Conservation (phyloP, 2,329 filamentous ascomycete genomes). For the Fusarium citri region DNA sequence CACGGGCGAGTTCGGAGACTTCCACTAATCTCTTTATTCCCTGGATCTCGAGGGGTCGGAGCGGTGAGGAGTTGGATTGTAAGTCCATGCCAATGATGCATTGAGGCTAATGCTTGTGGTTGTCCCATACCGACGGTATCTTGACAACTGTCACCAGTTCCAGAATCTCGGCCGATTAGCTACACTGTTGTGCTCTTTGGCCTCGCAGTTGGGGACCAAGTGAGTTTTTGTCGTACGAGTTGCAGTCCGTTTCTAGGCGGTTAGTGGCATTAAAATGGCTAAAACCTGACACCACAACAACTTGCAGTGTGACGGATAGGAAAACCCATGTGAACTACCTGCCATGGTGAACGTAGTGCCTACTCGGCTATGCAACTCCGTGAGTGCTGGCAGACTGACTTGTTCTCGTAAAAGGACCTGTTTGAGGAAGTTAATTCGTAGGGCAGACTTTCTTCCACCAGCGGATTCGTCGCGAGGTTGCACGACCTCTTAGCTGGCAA, state of each 20-base stretch:
- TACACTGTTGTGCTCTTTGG: neutral
- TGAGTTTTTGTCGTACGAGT: neutral
- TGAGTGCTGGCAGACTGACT: neutral
- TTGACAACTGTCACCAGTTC: neutral
- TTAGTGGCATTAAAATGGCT: conserved; percentile 6
- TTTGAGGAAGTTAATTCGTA: conserved; percentile 22
- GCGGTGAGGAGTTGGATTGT: conserved; percentile 10
- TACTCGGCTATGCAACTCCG: neutral
- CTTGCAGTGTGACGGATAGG: neutral
- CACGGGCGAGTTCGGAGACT: conserved; percentile 10
- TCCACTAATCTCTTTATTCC: conserved; percentile 13
- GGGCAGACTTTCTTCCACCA: conserved; percentile 17
- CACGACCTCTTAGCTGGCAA: neutral
- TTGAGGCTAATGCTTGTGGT: neutral
- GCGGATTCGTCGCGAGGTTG: conserved; percentile 5
- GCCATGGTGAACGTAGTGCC: conserved; percentile 8
- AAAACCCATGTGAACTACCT: conserved; percentile 18
- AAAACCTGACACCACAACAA: conserved; percentile 15
- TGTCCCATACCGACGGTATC: neutral
- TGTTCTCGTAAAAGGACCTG: conserved; percentile 6
- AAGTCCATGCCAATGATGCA: neutral
- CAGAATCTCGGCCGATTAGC: neutral
- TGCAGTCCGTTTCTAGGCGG: neutral
- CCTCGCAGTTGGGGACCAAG: neutral
- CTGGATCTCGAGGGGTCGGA: conserved; percentile 4